Percentiles rank a stretch among this genome's conserved stretches.
Evolutionary conservation across 1,139 yeast genomes (phyloP).

Genomic region (Kluyveromyces sp.): DNA sequence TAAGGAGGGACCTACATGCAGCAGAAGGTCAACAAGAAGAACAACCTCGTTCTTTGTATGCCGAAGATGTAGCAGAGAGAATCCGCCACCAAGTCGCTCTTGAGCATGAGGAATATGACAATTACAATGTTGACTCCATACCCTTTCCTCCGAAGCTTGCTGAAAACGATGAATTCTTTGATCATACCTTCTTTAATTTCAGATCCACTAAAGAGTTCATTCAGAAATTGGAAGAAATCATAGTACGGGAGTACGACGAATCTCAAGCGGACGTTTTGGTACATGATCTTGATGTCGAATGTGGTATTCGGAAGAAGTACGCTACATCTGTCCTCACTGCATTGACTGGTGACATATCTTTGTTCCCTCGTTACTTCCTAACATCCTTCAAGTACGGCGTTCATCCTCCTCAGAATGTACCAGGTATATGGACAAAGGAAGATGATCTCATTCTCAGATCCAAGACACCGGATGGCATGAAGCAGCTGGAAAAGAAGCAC

Average conservation of each 20-base stretch:
- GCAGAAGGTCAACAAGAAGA: slow-evolving; percentile 18
- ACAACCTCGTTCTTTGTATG: slow-evolving; percentile 26
- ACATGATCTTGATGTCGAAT: slow-evolving; percentile 37
- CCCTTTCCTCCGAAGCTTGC: slow-evolving; percentile 32
- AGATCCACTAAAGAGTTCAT: slow-evolving; percentile 26
- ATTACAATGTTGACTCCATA: slow-evolving; percentile 26
- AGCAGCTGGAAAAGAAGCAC: slow-evolving; percentile 32
- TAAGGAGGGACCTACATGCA: slow-evolving; percentile 26
- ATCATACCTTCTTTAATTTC: slow-evolving; percentile 30
- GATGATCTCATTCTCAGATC: slow-evolving; percentile 37
- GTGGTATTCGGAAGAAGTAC: slow-evolving; percentile 42
- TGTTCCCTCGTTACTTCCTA: slow-evolving; percentile 41
- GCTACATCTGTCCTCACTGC: slow-evolving; percentile 42
- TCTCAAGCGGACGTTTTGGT: slow-evolving; percentile 41
- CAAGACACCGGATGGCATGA: slow-evolving; percentile 30
- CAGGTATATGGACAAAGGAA: slow-evolving; percentile 46
- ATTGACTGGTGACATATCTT: slow-evolving; percentile 43
- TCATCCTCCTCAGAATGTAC: slow-evolving; percentile 39
- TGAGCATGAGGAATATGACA: slow-evolving; percentile 27
- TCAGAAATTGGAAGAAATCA: slow-evolving; percentile 36
- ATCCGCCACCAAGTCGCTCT: slow-evolving; percentile 28
- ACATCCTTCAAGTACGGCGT: slow-evolving; percentile 39
- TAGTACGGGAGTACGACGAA: slow-evolving; percentile 38
- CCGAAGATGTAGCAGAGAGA: slow-evolving; percentile 32
- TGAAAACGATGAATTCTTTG: slow-evolving; percentile 23